phyloP scores from a whole-genome alignment of 140 eudicot genomes.

The Flaveria floridana region DNA sequence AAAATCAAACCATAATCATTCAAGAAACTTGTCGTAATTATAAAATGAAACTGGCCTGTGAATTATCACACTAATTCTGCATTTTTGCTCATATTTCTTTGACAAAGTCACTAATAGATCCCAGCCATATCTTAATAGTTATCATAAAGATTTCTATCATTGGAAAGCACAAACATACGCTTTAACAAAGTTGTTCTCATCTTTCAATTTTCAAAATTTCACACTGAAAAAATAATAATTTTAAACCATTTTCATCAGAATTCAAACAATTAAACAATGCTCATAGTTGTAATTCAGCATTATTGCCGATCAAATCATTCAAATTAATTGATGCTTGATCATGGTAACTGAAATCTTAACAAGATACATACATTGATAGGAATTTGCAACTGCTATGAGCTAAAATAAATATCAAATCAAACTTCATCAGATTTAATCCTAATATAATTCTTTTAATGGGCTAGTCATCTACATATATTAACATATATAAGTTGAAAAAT shows the following conservation, averaged over 20 bases:
- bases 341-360: background rate
- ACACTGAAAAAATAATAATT: constrained; percentile 2
- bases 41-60: too few relatives aligned
- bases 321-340: background rate
- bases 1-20: too few relatives aligned
- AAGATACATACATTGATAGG: constrained; percentile 55
- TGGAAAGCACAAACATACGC: constrained; percentile 21
- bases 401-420: constrained; percentile 34
- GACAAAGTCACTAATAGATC: background rate
- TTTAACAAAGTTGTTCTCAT: constrained; percentile 17
- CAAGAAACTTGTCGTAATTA: too few relatives aligned
- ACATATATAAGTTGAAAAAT: too few relatives aligned
- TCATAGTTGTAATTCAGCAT: too few relatives aligned
- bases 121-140: constrained; percentile 9
- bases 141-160: constrained; percentile 17
- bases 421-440: background rate
- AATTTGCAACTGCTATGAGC: constrained; percentile 73
- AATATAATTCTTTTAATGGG: too few relatives aligned
- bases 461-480: too few relatives aligned
- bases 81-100: background rate
- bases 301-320: too few relatives aligned
- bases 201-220: constrained; percentile 26
- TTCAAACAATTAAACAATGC: background rate
- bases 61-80: background rate
- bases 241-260: background rate